Percentiles rank a stretch among this genome's conserved stretches.
These are phyloP conservation scores for Hortiboletus flavorubellus DNA, from an alignment of 768 basidiomycete genomes.

Conservation along the genomic window DNA sequence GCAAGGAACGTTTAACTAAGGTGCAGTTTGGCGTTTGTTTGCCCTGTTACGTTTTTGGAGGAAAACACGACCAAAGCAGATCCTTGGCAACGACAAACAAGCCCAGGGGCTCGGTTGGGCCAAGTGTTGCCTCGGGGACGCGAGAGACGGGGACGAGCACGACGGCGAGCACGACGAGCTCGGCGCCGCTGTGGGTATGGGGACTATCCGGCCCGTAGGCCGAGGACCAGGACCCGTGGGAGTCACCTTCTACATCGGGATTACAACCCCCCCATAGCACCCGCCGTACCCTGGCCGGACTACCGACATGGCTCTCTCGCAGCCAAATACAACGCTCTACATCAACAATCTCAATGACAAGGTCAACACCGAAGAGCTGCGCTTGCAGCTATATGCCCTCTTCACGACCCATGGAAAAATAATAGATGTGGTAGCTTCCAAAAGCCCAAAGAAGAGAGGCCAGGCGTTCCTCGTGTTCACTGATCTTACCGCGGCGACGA, in stretches of 20 bases:
- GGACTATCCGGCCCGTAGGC: neutral
- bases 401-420: conserved; percentile 94
- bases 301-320: conserved; percentile 44
- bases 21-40: conserved; percentile 33
- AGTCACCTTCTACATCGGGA: conserved; percentile 20
- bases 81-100: conserved; percentile 7
- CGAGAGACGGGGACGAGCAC: conserved; percentile 3
- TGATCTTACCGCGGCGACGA: conserved; percentile 86
- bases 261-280: neutral
- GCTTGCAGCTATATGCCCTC: conserved; percentile 75
- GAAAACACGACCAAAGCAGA: conserved; percentile 27
- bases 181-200: neutral
- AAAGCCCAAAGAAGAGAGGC: conserved; percentile 81
- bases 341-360: conserved; percentile 92
- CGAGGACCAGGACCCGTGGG: conserved; percentile 14
- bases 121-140: neutral
- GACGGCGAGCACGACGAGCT: conserved; percentile 1
- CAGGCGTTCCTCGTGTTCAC: conserved; percentile 96
- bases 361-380: conserved; percentile 87
- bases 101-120: neutral
- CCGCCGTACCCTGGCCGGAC: neutral
- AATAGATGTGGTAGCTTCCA: conserved; percentile 89
- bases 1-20: conserved; percentile 10
- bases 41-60: conserved; percentile 26
- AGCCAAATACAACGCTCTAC: conserved; percentile 87